A percentile compares a stretch with the other conserved stretches of the same genome.
Conservation (phyloP, 768 basidiomycete genomes). For the Strobilomyces confusus region DNA sequence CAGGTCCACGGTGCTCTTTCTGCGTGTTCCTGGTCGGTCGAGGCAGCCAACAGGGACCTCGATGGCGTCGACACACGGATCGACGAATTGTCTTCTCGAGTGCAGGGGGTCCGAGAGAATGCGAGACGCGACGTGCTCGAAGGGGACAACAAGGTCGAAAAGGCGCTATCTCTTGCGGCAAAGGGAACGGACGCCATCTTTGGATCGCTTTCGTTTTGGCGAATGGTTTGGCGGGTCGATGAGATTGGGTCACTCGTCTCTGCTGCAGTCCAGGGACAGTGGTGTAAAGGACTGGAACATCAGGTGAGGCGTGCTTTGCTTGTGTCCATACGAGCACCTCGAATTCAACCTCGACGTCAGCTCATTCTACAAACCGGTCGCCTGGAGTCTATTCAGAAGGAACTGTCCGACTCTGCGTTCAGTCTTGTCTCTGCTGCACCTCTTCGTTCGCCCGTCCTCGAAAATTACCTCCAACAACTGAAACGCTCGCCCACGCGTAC, state of each 20-base stretch:
- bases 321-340: not conserved
- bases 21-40: constrained; percentile 33
- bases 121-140: constrained; percentile 38
- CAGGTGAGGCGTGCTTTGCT: constrained; percentile 33
- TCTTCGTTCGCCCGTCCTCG: constrained; percentile 52
- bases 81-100: constrained; percentile 33
- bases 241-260: constrained; percentile 36
- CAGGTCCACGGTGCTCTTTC: constrained; percentile 40
- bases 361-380: constrained; percentile 63
- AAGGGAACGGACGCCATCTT: constrained; percentile 30
- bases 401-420: constrained; percentile 40
- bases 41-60: constrained; percentile 29
- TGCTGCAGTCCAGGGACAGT: constrained; percentile 29
- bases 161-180: constrained; percentile 27
- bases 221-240: constrained; percentile 38
- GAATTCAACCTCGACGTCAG: constrained; percentile 31
- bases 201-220: constrained; percentile 37
- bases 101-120: constrained; percentile 39
- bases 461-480: constrained; percentile 56
- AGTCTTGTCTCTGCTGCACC: constrained; percentile 34
- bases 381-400: constrained; percentile 44
- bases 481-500: constrained; percentile 41
- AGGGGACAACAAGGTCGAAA: constrained; percentile 19
- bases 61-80: constrained; percentile 35
- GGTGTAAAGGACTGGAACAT: constrained; percentile 47